Evolutionary conservation across 1,284 basidiomycete genomes (phyloP).

Genomic region (Kalmanozyma brasiliensis): DNA sequence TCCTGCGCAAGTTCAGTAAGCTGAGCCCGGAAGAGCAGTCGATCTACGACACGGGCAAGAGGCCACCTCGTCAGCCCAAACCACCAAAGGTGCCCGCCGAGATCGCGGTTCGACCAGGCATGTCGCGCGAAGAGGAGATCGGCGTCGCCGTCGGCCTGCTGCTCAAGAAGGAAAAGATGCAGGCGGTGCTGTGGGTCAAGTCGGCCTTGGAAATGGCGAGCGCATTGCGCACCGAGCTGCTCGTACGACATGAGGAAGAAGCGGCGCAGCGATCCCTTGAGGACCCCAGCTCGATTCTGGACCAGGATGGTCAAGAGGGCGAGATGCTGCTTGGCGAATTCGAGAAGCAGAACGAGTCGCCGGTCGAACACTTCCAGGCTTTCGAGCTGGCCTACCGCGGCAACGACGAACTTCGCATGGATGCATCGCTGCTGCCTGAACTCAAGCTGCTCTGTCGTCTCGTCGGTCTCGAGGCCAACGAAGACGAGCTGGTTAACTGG

Average conservation of each 20-base stretch:
- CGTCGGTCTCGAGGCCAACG: constrained; percentile 52
- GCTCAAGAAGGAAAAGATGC: constrained; percentile 60
- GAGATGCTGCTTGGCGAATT: constrained; percentile 25
- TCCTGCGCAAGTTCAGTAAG: constrained; percentile 60
- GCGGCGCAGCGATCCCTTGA: constrained; percentile 16
- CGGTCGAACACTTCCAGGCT: constrained; percentile 33
- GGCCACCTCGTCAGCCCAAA: constrained; percentile 47
- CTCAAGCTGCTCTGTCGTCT: constrained; percentile 65
- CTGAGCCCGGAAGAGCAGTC: constrained; percentile 55
- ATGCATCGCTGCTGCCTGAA: constrained; percentile 53
- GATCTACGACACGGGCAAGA: constrained; percentile 53
- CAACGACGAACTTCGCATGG: constrained; percentile 52
- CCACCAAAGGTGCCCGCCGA: constrained; percentile 52
- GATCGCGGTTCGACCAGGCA: constrained; percentile 54
- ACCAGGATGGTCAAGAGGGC: constrained; percentile 9
- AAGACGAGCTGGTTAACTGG: constrained; percentile 49
- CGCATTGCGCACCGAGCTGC: constrained; percentile 48
- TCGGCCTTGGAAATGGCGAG: constrained; percentile 61
- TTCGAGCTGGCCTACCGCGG: constrained; percentile 38
- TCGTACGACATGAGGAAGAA: constrained; percentile 36
- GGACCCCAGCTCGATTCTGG: background rate
- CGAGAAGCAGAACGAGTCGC: constrained; percentile 36
- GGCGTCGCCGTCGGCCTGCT: constrained; percentile 64
- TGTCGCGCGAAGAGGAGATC: constrained; percentile 52
- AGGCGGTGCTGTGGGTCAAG: constrained; percentile 63